Base-by-base conservation (phyloP, 371 early-diverging fungal genomes). In the Mortierella sp. region DNA sequence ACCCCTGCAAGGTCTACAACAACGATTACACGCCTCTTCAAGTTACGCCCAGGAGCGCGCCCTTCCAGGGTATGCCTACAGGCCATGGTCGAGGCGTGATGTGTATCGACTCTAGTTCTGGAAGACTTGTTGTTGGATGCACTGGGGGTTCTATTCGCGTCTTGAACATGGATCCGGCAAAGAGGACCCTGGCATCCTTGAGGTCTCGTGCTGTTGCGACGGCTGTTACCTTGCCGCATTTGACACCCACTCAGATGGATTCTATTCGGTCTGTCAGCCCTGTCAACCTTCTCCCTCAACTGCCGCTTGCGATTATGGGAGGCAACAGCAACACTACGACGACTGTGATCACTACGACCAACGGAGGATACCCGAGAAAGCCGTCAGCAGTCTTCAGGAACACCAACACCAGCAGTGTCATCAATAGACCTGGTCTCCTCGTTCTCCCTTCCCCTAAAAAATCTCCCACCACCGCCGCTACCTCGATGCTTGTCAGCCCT, bases 1-100 rank as follows among this genome's bases (percentile, higher is more conserved):
- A 89, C 80, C 78, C 89, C 71, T 72, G 71, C 75, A 84, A 82
- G 75, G 43, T 79, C 71, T 73, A 88, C 74, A 24, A 84, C 72
- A 5, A 28, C 5, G 57, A 73, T 16, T 53, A 69, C 6, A 28
- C 44, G 13, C 85, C 85, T 5, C 34, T 61, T 24, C 70, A 73
- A 19, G 13, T 76, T 8, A 74, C 73, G 6, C 85, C 85, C n/a
- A 85, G 73, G 51, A 40, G 48, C 6, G 44, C 54, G 24, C 79
- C 78, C 0, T 48, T 85, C 43, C 75, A 81, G 31, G 81, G 78
- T 2, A 72, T 81, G 31, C 79, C 85, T 0, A 70, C 55, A 21
- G 78, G 81, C 3, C 76, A 75, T 40, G 85, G 85, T 24, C 78
- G 71, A 40, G 85, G 85, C 0, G 69, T 85, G 16, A 85, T 85